phyloP scores from a whole-genome alignment of 768 basidiomycete species.

The Leccinum pellstonianum region DNA sequence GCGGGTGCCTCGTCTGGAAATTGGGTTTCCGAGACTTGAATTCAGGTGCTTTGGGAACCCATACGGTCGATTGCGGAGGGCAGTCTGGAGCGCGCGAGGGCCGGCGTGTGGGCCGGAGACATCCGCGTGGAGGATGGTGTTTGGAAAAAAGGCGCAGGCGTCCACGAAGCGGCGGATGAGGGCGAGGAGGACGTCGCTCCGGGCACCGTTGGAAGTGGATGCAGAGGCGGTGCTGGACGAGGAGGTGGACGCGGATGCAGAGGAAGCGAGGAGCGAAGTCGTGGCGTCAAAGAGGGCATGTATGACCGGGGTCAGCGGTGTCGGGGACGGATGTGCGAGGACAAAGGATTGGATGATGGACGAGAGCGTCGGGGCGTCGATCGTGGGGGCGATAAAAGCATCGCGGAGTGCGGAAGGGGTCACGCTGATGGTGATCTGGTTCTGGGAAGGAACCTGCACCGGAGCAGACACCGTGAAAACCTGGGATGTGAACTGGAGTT shows the following conservation, averaged over 20 bases:
- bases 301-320: conserved; percentile 50
- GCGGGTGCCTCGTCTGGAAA: conserved; percentile 51
- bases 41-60: conserved; percentile 27
- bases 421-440: conserved; percentile 29
- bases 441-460: conserved; percentile 13
- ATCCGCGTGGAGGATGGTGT: conserved; percentile 51
- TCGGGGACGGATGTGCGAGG: conserved; percentile 46
- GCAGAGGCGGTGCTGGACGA: conserved; percentile 35
- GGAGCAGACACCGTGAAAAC: conserved; percentile 46
- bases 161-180: conserved; percentile 51
- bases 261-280: conserved; percentile 27
- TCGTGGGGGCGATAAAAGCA: conserved; percentile 33
- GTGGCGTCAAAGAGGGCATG: conserved; percentile 55
- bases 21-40: conserved; percentile 42
- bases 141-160: conserved; percentile 50
- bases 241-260: conserved; percentile 31
- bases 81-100: conserved; percentile 56
- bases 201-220: conserved; percentile 19
- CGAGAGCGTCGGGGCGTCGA: conserved; percentile 50
- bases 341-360: conserved; percentile 54
- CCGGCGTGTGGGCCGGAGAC: conserved; percentile 55
- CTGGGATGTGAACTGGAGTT: conserved; percentile 46
- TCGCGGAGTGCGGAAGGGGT: conserved; percentile 32
- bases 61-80: conserved; percentile 48
- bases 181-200: conserved; percentile 11